Conservation (phyloP, 192 early-diverging fungal genomes). For the Dissophora globulifera region DNA sequence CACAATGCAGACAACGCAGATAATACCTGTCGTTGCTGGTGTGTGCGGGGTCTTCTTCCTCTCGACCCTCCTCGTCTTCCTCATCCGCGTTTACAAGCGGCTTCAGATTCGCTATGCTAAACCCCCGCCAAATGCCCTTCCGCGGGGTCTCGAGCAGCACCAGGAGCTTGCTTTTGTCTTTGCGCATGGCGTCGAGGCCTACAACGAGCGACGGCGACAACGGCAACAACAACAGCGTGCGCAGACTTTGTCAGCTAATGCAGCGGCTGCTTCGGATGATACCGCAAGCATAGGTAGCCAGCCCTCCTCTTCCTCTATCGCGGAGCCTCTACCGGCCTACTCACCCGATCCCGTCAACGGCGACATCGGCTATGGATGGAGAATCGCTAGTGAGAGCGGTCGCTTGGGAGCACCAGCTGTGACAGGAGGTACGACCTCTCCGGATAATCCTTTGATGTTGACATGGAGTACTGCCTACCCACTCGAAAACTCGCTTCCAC, state of each 20-base stretch:
- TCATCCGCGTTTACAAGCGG: conserved; percentile 18
- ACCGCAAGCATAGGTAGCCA: conserved; percentile 7
- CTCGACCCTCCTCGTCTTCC: conserved; percentile 16
- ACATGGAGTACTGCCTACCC: conserved; percentile 8
- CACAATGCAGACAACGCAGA: no score
- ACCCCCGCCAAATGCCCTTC: conserved; percentile 11
- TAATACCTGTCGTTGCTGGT: no score
- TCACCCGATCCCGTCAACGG: conserved; percentile 14
- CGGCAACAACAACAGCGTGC: conserved; percentile 1
- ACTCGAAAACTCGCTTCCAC: conserved; percentile 11
- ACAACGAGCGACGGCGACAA: conserved; percentile 25
- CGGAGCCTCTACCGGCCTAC: conserved; percentile 20
- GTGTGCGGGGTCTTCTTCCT: no score
- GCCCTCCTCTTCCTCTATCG: conserved; percentile 23
- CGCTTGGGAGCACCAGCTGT: not conserved
- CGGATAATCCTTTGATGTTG: not conserved
- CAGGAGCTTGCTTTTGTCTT: conserved; percentile 38
- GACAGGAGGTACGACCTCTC: not conserved
- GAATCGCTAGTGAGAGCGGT: not conserved
- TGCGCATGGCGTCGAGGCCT: conserved; percentile 38
- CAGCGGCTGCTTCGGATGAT: not conserved
- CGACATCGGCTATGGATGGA: conserved; percentile 33
- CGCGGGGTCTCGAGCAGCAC: conserved; percentile 18
- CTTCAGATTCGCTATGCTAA: conserved; percentile 21
- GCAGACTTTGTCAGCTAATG: not conserved